Base-by-base conservation (phyloP, 495 filamentous ascomycete genomes). In the Aspergillus cristatus region DNA sequence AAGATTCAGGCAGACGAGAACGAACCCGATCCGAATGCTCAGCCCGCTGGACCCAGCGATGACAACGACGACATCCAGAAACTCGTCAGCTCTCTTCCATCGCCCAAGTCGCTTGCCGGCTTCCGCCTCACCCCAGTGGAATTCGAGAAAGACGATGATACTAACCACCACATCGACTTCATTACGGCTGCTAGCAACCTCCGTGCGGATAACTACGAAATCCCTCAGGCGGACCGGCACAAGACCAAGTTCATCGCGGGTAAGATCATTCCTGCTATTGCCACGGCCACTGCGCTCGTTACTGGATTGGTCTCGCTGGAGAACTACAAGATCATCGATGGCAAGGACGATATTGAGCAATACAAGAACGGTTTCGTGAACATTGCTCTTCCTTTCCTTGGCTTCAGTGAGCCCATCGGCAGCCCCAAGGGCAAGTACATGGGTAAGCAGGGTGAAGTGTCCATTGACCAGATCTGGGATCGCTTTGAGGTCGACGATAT, bases 331-430 rank as follows among this genome's bases (percentile, higher is more conserved):
- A 75, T 99, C 47, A 70, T 97, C 28, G 93, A 96, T 58, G 91
- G 89, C 48, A 94, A 99, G 68, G 74, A 67, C 12, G 84, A 97
- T 46, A 82, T 96, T 47, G 90, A 95, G 60, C 84, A 96, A 50
- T 99, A 90, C 74, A 97, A 97, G 74, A 99, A 99, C 61, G 93
- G 93, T 16, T 99, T 99, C 57, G 66, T 97, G 58, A 99, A 99
- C 67, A 70, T 99, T 40, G 93, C 93, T 5, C 74, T 99, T 33
- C 91, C 91, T 6, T 96, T 97, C 74, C 88, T 97, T 43, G 90
- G 89, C 14, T 99, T 97, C 75, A 93, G 86, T 59, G 91, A 99
- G 62, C 91, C 91, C 8, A 86, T 99, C 48, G 74, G 77, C 14
- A 93, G 85, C 46, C 86, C 86, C 14, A 96, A 97, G 69, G 86